Evolutionary conservation across 2,329 filamentous ascomycete genomes (phyloP).

Genomic region (Cucurbitaria berberidis): DNA sequence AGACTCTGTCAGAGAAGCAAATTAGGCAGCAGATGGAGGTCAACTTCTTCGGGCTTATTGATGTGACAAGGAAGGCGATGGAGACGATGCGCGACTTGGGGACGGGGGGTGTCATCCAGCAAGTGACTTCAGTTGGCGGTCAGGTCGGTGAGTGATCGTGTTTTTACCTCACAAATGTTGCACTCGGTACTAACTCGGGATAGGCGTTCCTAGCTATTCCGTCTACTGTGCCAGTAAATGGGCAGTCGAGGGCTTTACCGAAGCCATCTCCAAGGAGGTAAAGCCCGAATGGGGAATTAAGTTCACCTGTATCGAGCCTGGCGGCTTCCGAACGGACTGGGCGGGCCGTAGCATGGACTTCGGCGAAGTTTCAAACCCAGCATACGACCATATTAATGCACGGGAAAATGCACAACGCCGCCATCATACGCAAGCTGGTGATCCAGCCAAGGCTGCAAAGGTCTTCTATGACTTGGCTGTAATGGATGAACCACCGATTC

Average conservation of each 20-base stretch:
- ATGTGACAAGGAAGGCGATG: slow-evolving; percentile 58
- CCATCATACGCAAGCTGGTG: slow-evolving; percentile 56
- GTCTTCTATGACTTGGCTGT: slow-evolving; percentile 62
- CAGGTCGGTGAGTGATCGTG: slow-evolving; percentile 44
- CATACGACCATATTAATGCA: slow-evolving; percentile 58
- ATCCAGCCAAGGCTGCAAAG: slow-evolving; percentile 57
- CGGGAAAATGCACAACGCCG: slow-evolving; percentile 49
- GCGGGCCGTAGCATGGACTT: slow-evolving; percentile 56
- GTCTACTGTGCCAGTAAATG: slow-evolving; percentile 54
- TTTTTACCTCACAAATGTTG: neutral
- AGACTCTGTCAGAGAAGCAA: slow-evolving; percentile 57
- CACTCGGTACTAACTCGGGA: neutral
- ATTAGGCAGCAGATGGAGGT: slow-evolving; percentile 63
- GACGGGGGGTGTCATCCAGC: slow-evolving; percentile 62
- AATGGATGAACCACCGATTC: slow-evolving; percentile 59
- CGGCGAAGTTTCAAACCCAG: slow-evolving; percentile 52
- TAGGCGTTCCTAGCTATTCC: slow-evolving; percentile 48
- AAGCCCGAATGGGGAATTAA: slow-evolving; percentile 57
- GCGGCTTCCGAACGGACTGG: slow-evolving; percentile 57
- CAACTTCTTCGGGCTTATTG: slow-evolving; percentile 65
- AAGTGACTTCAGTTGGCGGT: slow-evolving; percentile 62
- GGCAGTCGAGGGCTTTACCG: slow-evolving; percentile 58
- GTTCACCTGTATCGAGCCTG: slow-evolving; percentile 54
- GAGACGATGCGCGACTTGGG: slow-evolving; percentile 54
- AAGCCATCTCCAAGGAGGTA: slow-evolving; percentile 51